Conservation (phyloP, 2,329 filamentous ascomycete genomes). For the Diaporthe eres region DNA sequence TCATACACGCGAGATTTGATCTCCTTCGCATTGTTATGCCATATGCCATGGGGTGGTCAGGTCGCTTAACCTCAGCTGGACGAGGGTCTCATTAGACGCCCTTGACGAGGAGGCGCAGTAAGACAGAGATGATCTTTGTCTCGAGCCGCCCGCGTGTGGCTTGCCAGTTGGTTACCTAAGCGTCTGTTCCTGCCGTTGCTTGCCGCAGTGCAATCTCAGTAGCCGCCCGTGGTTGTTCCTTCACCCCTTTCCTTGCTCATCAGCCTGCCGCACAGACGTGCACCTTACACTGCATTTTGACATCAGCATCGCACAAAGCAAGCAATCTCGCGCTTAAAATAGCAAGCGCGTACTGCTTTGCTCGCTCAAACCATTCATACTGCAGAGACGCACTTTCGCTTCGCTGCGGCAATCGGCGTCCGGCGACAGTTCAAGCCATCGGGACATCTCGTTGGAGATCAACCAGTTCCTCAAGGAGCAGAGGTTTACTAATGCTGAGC, state of each 20-base stretch:
- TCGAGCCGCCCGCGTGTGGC: slow-evolving; percentile 25
- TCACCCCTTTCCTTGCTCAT: neutral
- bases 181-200: slow-evolving; percentile 6
- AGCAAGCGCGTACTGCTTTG: slow-evolving; percentile 18
- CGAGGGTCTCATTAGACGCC: slow-evolving; percentile 36
- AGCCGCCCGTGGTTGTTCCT: slow-evolving; percentile 34
- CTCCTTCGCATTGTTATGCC: slow-evolving; percentile 4
- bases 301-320: slow-evolving; percentile 16
- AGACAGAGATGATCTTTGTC: neutral
- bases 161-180: slow-evolving; percentile 30
- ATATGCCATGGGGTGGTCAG: neutral
- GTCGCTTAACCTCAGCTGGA: slow-evolving; percentile 31
- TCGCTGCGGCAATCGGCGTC: neutral
- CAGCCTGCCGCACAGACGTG: slow-evolving; percentile 20
- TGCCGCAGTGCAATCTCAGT: slow-evolving; percentile 12
- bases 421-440: slow-evolving; percentile 9
- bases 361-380: slow-evolving; percentile 24
- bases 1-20: slow-evolving; percentile 33
- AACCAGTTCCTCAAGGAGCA: neutral
- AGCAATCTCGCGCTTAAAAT: slow-evolving; percentile 30
- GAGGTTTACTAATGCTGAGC: neutral
- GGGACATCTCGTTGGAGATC: neutral
- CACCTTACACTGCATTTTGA: neutral
- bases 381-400: neutral
- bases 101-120: slow-evolving; percentile 15